Evolutionary conservation across 805 yeast species (phyloP), one percentile per base, ranked within the genome.

Genomic region (Hanseniaspora osmophila): DNA sequence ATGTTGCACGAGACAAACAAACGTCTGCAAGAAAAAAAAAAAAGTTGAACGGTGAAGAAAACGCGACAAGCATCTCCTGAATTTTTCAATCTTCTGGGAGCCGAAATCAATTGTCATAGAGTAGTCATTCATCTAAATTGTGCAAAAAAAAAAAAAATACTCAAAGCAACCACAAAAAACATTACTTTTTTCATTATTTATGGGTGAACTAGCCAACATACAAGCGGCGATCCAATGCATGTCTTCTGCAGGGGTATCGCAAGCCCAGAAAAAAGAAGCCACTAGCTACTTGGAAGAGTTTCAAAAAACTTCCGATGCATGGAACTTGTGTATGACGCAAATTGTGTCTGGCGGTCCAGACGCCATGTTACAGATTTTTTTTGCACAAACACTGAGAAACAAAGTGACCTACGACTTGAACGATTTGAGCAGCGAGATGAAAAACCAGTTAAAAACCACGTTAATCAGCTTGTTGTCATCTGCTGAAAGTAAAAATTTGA

Each of bases 371-470:
- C 78, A 78, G 54, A 68, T 92, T 55, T 92, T 94, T 66, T 81
- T 90, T 13, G 82, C 96, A 0, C 98, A 94, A 60, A 92, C 98
- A 0, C 65, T 92, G 49, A 70, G 96, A 50, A 79, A 88, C 40
- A 88, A 74, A 54, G 74, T 86, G 44, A 82, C 84, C 11, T 88
- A 84, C 60, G 97, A 92, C 62, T 64, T 92, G 5, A 33, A 17
- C 17, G 32, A 19, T 30, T 84, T 86, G 0, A 67, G 63, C 19
- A 73, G 70, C 4, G 68, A 77, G n/a, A 35, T 15, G 13, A 62
- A 78, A 44, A 53, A 63, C 15, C 73, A 71, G n/a, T 70, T 92
- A 48, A 84, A 86, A 56, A 74, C 76, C 46, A 75, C 87, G 1
- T 57, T 88, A 41, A 63, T 92, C 29, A 65, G 69, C 10, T 66